A percentile compares a stretch with the other conserved stretches of the same genome.
These are phyloP conservation scores for Aspergillus wentii DNA, from an alignment of 495 filamentous ascomycete genomes.

Conservation along the genomic window DNA sequence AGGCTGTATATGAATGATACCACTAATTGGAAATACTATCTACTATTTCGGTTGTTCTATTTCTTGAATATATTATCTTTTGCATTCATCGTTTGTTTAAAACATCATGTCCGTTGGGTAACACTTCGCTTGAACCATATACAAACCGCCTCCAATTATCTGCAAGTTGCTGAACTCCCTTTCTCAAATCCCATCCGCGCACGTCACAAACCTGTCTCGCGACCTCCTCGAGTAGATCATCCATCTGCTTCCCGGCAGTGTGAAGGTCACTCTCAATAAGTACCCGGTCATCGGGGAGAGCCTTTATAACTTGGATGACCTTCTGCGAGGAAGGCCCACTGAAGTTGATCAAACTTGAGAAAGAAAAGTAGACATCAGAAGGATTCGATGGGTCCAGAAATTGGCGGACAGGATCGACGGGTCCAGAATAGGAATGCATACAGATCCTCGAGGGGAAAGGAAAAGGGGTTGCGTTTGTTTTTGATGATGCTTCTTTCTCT, in stretches of 20 bases:
- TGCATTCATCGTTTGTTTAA: too few species aligned
- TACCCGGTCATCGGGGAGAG: conserved; percentile 70
- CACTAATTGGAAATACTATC: too few species aligned
- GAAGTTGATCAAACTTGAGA: conserved; percentile 81
- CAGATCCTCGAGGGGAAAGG: conserved; percentile 89
- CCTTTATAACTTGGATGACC: conserved; percentile 61
- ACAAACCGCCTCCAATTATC: conserved; percentile 80
- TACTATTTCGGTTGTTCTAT: too few species aligned
- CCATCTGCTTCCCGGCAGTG: conserved; percentile 78
- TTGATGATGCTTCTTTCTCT: conserved; percentile 17
- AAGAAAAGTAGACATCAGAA: conserved; percentile 79
- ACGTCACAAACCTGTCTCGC: conserved; percentile 66
- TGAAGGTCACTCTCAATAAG: conserved; percentile 91
- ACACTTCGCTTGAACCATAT: too few species aligned
- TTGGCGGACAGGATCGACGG: conserved; percentile 68
- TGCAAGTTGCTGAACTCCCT: conserved; percentile 64
- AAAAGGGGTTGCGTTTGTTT: conserved; percentile 27
- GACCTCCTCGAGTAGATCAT: conserved; percentile 68
- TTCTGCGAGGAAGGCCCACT: conserved; percentile 48
- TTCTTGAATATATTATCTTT: too few species aligned
- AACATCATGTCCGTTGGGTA: too few species aligned
- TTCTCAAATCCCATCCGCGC: conserved; percentile 70
- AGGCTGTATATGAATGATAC: too few species aligned
- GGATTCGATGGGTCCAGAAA: conserved; percentile 74
- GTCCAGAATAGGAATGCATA: conserved; percentile 87